Base-by-base conservation (phyloP, 106 monocot species). In the Dioscorea zingiberensis region DNA sequence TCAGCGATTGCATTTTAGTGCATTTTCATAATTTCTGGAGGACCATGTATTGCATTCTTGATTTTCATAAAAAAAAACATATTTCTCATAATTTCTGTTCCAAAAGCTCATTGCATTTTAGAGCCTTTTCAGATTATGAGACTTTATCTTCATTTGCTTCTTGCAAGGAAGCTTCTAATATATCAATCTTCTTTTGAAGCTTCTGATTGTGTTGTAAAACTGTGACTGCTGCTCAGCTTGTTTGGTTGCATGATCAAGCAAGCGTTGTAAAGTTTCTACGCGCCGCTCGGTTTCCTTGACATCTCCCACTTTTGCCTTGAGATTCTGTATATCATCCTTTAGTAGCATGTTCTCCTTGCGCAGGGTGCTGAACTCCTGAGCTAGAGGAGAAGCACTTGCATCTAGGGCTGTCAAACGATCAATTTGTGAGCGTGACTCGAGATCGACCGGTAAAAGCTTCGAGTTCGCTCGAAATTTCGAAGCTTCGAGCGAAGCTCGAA, bases 281-380 rank as follows among this genome's bases (percentile, higher is more conserved):
- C 67, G 47, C 27, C 79, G 76, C 72, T 84, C 82, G 71, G 70
- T 78, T 71, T 77, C 27, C 25, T 60, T 62, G 64, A 80, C 60
- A 67, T 78, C 69, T 58, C 12, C 46, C 54, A 93, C 44, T 68
- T 85, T 87, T 14, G 19, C 27, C 69, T 87, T 82, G 9, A 93
- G 81, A 63, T 24, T 58, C 38, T 79, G 59, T 60, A 85, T 79
- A 62, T 85, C 81, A 71, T 76, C 57, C 59, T 73, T 83, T 15
- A 90, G 63, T 45, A 73, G 63, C 23, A 19, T 21, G 63, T 88
- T 89, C 45, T 94, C 93, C 44, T 59, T 65, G 54, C 76, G 81
- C 27, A 94, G 67, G 21, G 28, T 15, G 72, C 54, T 69, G 47
- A 88, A 62, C 58, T 88, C 85, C 53, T 66, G 76, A 68, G 23